A percentile compares a stretch with the other conserved stretches of the same genome.
These are phyloP conservation scores for Arabis hirsuta DNA, from an alignment of 345 rosid genomes.

Conservation along the genomic window DNA sequence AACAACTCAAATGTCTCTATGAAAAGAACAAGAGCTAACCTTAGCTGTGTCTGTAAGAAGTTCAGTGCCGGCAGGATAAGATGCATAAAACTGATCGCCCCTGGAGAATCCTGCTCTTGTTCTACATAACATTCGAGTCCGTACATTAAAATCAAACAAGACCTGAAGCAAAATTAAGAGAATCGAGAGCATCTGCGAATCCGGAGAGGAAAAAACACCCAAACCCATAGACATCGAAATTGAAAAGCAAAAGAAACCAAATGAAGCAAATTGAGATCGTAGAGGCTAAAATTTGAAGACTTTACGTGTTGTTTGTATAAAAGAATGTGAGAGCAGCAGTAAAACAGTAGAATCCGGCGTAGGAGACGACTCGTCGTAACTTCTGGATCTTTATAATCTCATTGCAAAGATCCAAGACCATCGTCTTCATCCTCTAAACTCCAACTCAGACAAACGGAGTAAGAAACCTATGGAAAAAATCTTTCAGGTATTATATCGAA, in stretches of 20 bases:
- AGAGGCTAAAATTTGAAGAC: background rate
- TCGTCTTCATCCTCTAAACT: conserved; percentile 31
- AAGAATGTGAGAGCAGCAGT: conserved; percentile 60
- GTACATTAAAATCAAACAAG: conserved; percentile 3
- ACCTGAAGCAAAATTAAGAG: background rate
- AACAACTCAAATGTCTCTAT: background rate
- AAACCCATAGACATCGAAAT: background rate
- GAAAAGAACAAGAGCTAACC: conserved; percentile 40
- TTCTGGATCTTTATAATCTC: conserved; percentile 84
- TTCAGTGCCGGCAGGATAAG: conserved; percentile 96
- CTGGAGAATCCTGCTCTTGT: conserved; percentile 90
- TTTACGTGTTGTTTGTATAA: conserved; percentile 88
- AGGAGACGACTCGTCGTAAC: conserved; percentile 72
- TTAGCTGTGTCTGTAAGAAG: conserved; percentile 78
- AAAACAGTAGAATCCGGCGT: conserved; percentile 74
- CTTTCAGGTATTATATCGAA: conserved; percentile 37
- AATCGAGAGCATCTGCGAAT: background rate
- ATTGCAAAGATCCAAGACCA: conserved; percentile 47
- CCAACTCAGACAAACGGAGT: background rate
- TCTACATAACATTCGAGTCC: conserved; percentile 49
- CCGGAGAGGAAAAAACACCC: background rate
- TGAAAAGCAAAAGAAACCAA: background rate
- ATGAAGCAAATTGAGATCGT: conserved; percentile 2
- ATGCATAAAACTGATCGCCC: conserved; percentile 86
- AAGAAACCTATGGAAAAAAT: background rate